phyloP scores from a whole-genome alignment of 495 filamentous ascomycete species.

The Penicillium steckii region DNA sequence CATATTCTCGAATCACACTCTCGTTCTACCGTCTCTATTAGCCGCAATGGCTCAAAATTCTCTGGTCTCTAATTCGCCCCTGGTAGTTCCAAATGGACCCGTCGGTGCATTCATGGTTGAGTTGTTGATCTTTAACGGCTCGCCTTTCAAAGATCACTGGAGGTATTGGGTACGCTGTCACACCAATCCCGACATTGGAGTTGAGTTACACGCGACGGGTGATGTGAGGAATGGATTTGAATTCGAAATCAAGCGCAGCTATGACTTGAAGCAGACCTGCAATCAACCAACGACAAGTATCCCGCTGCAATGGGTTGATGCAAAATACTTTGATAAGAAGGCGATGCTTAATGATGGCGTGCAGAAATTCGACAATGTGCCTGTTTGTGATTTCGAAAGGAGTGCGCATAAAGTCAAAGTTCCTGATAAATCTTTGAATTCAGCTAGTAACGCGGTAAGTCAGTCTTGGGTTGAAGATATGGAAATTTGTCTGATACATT shows the following conservation, averaged over 20 bases:
- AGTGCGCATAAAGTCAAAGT: constrained; percentile 10
- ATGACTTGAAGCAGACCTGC: constrained; percentile 9
- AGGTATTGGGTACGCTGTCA: constrained; percentile 23
- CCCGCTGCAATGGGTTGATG: constrained; percentile 28
- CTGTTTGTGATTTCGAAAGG: constrained; percentile 20
- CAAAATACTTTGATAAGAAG: constrained; percentile 15
- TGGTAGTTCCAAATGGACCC: too few relatives aligned
- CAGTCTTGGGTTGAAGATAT: background rate
- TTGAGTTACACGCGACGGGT: constrained; percentile 23
- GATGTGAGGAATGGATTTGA: constrained; percentile 25
- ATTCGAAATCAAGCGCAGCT: constrained; percentile 23
- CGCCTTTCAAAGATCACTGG: constrained; percentile 35
- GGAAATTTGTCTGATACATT: too few relatives aligned
- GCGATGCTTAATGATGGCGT: constrained; percentile 21
- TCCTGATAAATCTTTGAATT: constrained; percentile 9
- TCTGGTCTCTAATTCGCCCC: too few relatives aligned
- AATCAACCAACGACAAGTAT: constrained; percentile 16
- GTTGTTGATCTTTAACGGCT: constrained; percentile 28
- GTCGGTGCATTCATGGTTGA: constrained; percentile 21
- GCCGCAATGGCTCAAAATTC: too few relatives aligned
- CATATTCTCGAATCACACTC: too few relatives aligned
- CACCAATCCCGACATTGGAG: constrained; percentile 13
- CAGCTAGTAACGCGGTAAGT: constrained; percentile 10
- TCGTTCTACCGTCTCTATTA: too few relatives aligned
- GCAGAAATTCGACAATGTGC: constrained; percentile 8